Evolutionary conservation across 768 basidiomycete species (phyloP), one percentile per base, ranked within the genome.

Genomic region (Nidularia pulvinata): DNA sequence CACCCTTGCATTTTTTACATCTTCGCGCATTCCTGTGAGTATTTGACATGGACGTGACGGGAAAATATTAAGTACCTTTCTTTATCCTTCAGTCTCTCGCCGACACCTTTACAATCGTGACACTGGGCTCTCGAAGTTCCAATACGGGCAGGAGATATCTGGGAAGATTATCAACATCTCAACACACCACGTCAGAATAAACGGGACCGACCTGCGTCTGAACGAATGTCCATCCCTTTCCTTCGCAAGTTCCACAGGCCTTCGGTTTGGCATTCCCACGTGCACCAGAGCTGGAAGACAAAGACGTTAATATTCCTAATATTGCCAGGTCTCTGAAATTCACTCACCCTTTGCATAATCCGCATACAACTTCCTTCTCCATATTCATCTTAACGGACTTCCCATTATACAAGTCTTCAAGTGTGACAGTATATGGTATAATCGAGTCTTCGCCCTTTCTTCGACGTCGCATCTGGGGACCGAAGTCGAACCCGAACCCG

Each of bases 1-100:
- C 80, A 4, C 95, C 96, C 62, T 95, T 94, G 72, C 96, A 98
- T 65, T 93, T 96, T 71, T 95, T 98, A 72, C 95, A 98, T 59
- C 95, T 96, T 62, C 16, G 16, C 19, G 51, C 46, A 13, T 22
- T 7, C 51, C 10, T 37, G n/a, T n/a, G 13, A 11, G n/a, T 43
- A 7, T 19, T 10, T 25, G 39, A 34, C 33, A 19, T 6, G 49
- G 33, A 48, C 35, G 42, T 1, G 49, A 45, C 22, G 11, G 14
- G 25, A 46, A 52, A 14, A 5, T 53, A 47, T 13, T 44, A 62
- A 80, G 16, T 58, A 92, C 92, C 86, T 75, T 61, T 95, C 93
- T 62, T 94, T 94, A 60, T 93, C 92, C 55, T 85, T 84, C 42
- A 94, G 66, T 61, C 83, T 89, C 63, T 82, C 81, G 5, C 91